Evolutionary conservation across 2,329 filamentous ascomycete genomes (phyloP).

Genomic region (Fusarium globosum): DNA sequence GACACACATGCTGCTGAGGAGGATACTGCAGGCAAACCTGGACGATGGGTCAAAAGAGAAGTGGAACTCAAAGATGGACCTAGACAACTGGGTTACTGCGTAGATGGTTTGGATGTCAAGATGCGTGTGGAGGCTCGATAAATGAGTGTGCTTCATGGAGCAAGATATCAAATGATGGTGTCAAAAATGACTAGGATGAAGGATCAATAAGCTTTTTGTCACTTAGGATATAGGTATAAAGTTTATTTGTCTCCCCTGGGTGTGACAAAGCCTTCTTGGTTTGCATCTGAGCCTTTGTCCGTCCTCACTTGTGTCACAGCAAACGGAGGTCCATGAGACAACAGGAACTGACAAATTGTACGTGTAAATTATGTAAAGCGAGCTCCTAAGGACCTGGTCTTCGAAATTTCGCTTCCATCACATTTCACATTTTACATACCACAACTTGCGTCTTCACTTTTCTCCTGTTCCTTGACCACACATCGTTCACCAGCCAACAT

Average conservation of each 20-base stretch:
- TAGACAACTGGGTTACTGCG: conserved; percentile 82
- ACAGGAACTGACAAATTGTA: neutral
- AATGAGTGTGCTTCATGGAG: neutral
- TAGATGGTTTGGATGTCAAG: conserved; percentile 77
- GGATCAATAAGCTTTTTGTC: neutral
- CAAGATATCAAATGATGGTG: neutral
- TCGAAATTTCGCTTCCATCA: neutral
- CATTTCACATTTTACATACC: neutral
- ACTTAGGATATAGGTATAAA: neutral
- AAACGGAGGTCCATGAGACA: conserved; percentile 9
- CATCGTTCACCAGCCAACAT: conserved; percentile 15
- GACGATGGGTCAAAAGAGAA: conserved; percentile 79
- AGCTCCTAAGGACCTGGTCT: neutral
- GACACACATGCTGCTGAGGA: conserved; percentile 43
- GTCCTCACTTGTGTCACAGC: conserved; percentile 20
- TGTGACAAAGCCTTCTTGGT: neutral
- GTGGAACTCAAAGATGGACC: conserved; percentile 84
- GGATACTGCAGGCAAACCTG: conserved; percentile 50
- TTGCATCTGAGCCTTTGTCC: conserved; percentile 4
- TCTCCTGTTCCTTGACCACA: neutral
- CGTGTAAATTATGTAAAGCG: conserved; percentile 6
- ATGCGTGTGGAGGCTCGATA: conserved; percentile 73
- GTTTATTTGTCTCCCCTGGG: neutral
- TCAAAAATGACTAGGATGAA: neutral
- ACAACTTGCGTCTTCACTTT: neutral